Percentiles rank a stretch among this genome's conserved stretches.
These are phyloP conservation scores for Diplosphaera chodatii DNA, from an alignment of 139 green algal genomes.

Conservation along the genomic window DNA sequence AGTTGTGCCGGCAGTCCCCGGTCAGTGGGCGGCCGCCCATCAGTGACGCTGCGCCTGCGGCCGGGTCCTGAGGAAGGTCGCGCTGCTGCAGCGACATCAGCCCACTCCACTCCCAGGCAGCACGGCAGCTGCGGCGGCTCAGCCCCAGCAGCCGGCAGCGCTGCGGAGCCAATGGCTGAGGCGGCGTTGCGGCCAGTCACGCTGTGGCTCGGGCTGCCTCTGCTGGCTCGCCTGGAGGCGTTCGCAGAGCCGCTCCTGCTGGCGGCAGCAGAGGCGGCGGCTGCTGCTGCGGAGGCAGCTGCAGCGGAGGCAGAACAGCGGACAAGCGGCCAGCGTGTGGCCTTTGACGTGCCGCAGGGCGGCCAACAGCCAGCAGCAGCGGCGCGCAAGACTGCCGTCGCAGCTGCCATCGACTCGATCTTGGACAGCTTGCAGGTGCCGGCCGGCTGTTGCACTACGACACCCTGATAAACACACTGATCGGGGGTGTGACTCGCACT, in stretches of 20 bases:
- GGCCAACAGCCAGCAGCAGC: no score
- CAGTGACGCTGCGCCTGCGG: not conserved
- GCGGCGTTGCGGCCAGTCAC: constrained; percentile 2
- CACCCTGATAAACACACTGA: no score
- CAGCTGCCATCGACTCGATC: constrained; percentile 7
- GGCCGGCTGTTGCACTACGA: no score
- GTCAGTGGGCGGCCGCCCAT: not conserved
- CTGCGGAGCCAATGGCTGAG: not conserved
- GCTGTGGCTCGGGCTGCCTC: constrained; percentile 14
- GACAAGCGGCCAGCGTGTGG: not conserved
- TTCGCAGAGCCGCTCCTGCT: constrained; percentile 15
- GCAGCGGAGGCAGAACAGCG: not conserved
- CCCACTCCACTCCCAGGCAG: no score
- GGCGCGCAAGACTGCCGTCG: not conserved
- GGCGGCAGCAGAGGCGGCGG: constrained; percentile 8
- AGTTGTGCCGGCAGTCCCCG: not conserved
- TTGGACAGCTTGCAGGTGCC: no score
- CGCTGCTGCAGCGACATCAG: no score
- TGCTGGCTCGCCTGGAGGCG: constrained; percentile 7
- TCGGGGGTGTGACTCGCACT: no score
- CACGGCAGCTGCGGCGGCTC: no score
- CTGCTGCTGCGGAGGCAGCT: no score
- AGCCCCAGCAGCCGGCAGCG: no score
- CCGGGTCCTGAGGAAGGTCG: no score
- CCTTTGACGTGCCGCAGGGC: not conserved